phyloP scores from a whole-genome alignment of 2,329 filamentous ascomycete genomes.

The Neonectria punicea region DNA sequence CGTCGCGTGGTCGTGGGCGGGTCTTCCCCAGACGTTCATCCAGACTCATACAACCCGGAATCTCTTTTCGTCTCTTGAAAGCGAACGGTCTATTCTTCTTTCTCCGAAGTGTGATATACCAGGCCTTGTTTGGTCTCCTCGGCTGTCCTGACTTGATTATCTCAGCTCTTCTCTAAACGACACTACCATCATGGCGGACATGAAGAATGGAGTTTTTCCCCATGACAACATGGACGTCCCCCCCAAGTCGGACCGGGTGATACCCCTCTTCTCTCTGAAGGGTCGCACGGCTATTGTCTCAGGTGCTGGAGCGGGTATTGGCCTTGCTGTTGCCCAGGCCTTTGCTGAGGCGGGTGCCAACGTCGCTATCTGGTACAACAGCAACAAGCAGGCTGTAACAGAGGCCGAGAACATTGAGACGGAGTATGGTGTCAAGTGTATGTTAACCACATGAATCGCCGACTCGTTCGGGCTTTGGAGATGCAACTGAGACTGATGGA shows the following conservation, averaged over 20 bases:
- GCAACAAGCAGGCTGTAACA: constrained; percentile 71
- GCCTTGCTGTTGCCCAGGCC: constrained; percentile 70
- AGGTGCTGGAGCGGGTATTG: constrained; percentile 74
- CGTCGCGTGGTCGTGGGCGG: neutral
- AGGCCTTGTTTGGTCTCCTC: neutral
- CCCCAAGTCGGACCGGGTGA: constrained; percentile 61
- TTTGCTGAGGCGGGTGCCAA: constrained; percentile 78
- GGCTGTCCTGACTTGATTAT: neutral
- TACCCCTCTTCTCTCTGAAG: constrained; percentile 75
- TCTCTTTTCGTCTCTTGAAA: neutral
- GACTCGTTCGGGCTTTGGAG: neutral
- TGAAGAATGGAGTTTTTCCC: constrained; percentile 62
- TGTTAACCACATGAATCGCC: constrained; percentile 50
- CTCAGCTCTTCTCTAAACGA: neutral
- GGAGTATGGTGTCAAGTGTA: constrained; percentile 75
- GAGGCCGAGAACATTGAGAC: constrained; percentile 72
- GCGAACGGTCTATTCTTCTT: neutral
- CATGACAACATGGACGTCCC: constrained; percentile 66
- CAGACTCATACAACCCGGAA: neutral
- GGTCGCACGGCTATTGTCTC: constrained; percentile 77
- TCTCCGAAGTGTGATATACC: neutral
- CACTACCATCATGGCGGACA: constrained; percentile 38
- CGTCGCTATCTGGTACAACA: constrained; percentile 78
- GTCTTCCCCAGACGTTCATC: neutral
- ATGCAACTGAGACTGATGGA: constrained; percentile 14